A percentile compares a stretch with the other conserved stretches of the same genome.
Conservation (phyloP, 129 eudicot genomes). For the Ambrosia trifida region DNA sequence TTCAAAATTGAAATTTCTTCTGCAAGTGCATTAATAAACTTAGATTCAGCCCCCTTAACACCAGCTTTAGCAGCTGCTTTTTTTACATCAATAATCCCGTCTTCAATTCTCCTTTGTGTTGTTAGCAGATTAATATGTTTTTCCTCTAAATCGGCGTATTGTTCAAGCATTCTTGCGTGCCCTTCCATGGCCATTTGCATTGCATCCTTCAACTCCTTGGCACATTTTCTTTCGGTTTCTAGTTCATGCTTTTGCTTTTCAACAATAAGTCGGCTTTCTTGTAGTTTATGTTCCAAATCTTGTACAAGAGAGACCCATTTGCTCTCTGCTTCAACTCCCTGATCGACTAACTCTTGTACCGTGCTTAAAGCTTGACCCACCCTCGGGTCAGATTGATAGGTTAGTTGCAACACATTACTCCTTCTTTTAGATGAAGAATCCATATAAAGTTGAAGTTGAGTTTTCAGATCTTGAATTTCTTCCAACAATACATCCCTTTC, state of each 20-base stretch:
- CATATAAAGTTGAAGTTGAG: conserved; percentile 70
- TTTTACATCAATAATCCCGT: conserved; percentile 79
- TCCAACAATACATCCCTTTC: conserved; percentile 86
- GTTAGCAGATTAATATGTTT: conserved; percentile 73
- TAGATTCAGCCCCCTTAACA: conserved; percentile 75
- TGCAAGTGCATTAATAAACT: conserved; percentile 79
- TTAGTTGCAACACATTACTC: conserved; percentile 47
- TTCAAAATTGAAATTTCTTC: conserved; percentile 70
- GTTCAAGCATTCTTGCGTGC: conserved; percentile 92
- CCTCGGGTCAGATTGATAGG: conserved; percentile 58
- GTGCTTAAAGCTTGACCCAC: conserved; percentile 41
- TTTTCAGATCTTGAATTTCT: conserved; percentile 80
- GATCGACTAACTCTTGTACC: conserved; percentile 45
- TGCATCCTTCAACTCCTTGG: conserved; percentile 88
- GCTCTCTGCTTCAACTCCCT: conserved; percentile 64
- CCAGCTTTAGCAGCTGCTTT: conserved; percentile 91
- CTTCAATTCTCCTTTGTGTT: conserved; percentile 69
- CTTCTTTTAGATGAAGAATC: conserved; percentile 53
- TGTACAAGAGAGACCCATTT: conserved; percentile 77
- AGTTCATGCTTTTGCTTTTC: conserved; percentile 69
- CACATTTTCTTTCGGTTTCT: conserved; percentile 69
- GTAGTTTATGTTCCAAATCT: conserved; percentile 65
- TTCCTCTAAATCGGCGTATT: conserved; percentile 89
- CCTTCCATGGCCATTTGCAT: conserved; percentile 96
- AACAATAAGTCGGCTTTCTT: conserved; percentile 44